Conservation (phyloP, 2,329 filamentous ascomycete species). For the Hirsutella minnesotensis region DNA sequence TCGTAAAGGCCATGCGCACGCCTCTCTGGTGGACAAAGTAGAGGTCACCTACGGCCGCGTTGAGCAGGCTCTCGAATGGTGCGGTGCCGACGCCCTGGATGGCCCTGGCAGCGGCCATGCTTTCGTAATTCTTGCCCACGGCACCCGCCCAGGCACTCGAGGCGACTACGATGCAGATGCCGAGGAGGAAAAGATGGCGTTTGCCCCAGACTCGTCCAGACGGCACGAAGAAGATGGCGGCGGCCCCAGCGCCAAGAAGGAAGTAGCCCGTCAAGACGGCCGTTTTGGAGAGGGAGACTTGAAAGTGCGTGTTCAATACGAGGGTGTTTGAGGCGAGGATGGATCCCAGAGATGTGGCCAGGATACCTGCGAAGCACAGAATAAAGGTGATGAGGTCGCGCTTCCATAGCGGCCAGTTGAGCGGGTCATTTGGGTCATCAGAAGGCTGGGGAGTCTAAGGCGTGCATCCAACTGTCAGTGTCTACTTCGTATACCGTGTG, state of each 20-base stretch:
- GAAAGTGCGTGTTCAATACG: slow-evolving; percentile 58
- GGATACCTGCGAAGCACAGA: slow-evolving; percentile 69
- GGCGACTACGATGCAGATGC: slow-evolving; percentile 59
- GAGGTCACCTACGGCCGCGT: slow-evolving; percentile 78
- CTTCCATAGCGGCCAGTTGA: slow-evolving; percentile 76
- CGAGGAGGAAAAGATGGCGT: slow-evolving; percentile 73
- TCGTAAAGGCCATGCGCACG: slow-evolving; percentile 71
- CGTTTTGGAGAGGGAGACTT: slow-evolving; percentile 56
- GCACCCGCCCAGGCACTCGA: slow-evolving; percentile 71
- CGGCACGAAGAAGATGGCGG: slow-evolving; percentile 76
- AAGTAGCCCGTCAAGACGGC: slow-evolving; percentile 82
- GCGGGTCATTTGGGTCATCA: slow-evolving; percentile 80
- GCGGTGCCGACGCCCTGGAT: slow-evolving; percentile 80
- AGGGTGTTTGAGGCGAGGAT: slow-evolving; percentile 84
- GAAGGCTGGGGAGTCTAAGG: slow-evolving; percentile 63
- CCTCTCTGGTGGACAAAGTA: slow-evolving; percentile 82
- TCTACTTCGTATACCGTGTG: too few species aligned
- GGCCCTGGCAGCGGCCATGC: slow-evolving; percentile 65
- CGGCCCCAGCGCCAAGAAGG: slow-evolving; percentile 69
- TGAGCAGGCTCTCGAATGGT: slow-evolving; percentile 83
- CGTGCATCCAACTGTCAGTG: not conserved
- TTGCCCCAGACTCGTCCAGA: slow-evolving; percentile 88
- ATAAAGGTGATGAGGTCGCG: slow-evolving; percentile 71
- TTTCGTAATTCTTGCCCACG: slow-evolving; percentile 54
- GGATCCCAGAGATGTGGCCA: slow-evolving; percentile 74